Percentiles rank a stretch among this genome's conserved stretches.
Conservation (phyloP, 805 yeast species). For the Lipomyces starkeyi region DNA sequence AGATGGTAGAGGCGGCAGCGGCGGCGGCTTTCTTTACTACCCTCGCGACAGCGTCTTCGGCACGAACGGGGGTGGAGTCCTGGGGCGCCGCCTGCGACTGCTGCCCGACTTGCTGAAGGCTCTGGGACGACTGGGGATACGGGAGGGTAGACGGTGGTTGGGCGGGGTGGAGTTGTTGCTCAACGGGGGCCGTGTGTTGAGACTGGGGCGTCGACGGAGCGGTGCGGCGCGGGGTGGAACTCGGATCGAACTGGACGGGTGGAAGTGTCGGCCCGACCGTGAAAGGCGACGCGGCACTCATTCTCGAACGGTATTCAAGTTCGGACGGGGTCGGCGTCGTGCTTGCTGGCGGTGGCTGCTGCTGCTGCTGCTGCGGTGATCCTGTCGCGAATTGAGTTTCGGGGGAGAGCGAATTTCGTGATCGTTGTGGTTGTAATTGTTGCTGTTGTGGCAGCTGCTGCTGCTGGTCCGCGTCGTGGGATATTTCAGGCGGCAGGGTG, state of each 20-base stretch:
- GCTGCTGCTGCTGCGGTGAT: background rate
- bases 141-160: slow-evolving; percentile 5
- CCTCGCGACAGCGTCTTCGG: slow-evolving; percentile 49
- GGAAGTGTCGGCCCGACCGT: slow-evolving; percentile 41
- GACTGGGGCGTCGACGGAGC: slow-evolving; percentile 11
- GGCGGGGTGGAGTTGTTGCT: background rate
- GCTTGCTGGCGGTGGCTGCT: background rate
- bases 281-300: slow-evolving; percentile 28
- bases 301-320: background rate
- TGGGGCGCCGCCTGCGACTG: slow-evolving; percentile 9
- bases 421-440: background rate
- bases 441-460: slow-evolving; percentile 3
- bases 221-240: slow-evolving; percentile 25
- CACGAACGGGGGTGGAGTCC: slow-evolving; percentile 39
- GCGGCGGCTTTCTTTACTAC: slow-evolving; percentile 37
- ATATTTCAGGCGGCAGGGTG: background rate
- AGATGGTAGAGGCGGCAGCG: slow-evolving; percentile 32
- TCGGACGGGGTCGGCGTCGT: slow-evolving; percentile 3
- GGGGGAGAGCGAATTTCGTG: slow-evolving; percentile 1
- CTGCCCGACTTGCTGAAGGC: slow-evolving; percentile 8
- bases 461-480: background rate
- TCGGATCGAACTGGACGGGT: slow-evolving; percentile 43
- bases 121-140: background rate
- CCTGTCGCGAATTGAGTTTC: background rate
- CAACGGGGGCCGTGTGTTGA: background rate